Base-by-base conservation (phyloP, 257 asterid genomes). In the Ophiorrhiza pumila region DNA sequence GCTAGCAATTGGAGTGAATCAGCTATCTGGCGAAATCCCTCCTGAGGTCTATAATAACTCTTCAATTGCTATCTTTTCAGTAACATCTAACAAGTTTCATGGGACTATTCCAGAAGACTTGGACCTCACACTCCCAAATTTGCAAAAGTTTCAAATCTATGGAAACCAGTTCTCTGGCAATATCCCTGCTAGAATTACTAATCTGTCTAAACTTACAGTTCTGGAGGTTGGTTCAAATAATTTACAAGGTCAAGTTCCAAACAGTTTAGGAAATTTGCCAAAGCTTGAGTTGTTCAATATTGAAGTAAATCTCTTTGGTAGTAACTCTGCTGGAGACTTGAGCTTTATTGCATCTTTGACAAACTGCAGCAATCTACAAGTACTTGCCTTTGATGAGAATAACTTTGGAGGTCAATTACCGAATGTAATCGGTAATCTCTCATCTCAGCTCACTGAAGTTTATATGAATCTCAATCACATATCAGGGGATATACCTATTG, bases 321-420 rank as follows among this genome's bases (percentile, higher is more conserved):
- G 45, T 34, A 45, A 41, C 22, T 65, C 43, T 4, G 75, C 46
- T 3, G 81, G 75, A 45, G 86, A 84, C 56, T 10, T 84, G 25
- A 71, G 18, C 46, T 81, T 79, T 64, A 20, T 84, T 17, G 47
- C 52, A 39, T 66, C 82, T n/a, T 17, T 80, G 59, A 75, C 42
- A 17, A 85, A 85, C 71, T 73, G 83, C 68, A 77, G 78, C 39
- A 71, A 20, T 3, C 70, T 85, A 4, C 15, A 53, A 18, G 0
- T 0, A 7, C 47, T 82, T 69, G 57, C 12, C 10, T 69, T 80
- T 29, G 23, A 59, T 18, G 31, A 4, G 0, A 82, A 82, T 58
- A 65, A 34, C 39, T 49, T 82, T 2, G 73, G 71, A 62, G 87
- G 84, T 14, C 15, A 56, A 6, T 61, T 85, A 39, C 87, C 86